Conservation (phyloP, 2,329 filamentous ascomycete species). For the Kalmusia sp. region DNA sequence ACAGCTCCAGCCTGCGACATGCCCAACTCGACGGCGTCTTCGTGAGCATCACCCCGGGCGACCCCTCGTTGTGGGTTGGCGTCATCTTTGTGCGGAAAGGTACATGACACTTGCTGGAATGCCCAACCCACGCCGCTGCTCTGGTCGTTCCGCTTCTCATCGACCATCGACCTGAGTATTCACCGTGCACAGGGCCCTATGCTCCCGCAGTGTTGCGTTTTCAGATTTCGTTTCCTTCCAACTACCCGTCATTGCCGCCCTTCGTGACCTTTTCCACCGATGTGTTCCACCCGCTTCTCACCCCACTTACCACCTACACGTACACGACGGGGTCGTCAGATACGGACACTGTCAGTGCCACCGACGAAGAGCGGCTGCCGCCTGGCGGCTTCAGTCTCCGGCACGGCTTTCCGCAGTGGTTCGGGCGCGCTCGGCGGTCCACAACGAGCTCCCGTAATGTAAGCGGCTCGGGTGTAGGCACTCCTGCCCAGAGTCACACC, state of each 20-base stretch:
- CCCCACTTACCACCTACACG: conserved; percentile 92
- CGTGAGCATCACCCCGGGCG: conserved; percentile 80
- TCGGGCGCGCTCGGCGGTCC: conserved; percentile 57
- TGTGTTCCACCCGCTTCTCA: conserved; percentile 92
- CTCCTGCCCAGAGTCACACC: conserved; percentile 25
- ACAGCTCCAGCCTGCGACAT: conserved; percentile 79
- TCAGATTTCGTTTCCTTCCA: conserved; percentile 83
- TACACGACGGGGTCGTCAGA: conserved; percentile 79
- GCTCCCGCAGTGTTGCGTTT: conserved; percentile 86
- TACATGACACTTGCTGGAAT: conserved; percentile 49
- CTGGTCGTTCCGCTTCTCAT: neutral
- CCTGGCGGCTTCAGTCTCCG: conserved; percentile 90
- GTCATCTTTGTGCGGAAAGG: conserved; percentile 90
- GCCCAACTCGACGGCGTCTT: conserved; percentile 87
- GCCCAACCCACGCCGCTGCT: neutral
- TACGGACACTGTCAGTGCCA: conserved; percentile 80
- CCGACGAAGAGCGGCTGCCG: conserved; percentile 81
- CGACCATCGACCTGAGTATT: conserved; percentile 20
- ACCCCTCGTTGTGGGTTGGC: conserved; percentile 85
- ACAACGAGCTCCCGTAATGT: conserved; percentile 39
- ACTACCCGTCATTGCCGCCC: conserved; percentile 81
- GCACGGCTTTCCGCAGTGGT: conserved; percentile 92
- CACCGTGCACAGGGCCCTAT: conserved; percentile 75
- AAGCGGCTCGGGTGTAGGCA: conserved; percentile 36
- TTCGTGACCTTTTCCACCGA: conserved; percentile 89